Evolutionary conservation across 2,329 filamentous ascomycete genomes (phyloP).

Genomic region (Herpotrichia juniperi): DNA sequence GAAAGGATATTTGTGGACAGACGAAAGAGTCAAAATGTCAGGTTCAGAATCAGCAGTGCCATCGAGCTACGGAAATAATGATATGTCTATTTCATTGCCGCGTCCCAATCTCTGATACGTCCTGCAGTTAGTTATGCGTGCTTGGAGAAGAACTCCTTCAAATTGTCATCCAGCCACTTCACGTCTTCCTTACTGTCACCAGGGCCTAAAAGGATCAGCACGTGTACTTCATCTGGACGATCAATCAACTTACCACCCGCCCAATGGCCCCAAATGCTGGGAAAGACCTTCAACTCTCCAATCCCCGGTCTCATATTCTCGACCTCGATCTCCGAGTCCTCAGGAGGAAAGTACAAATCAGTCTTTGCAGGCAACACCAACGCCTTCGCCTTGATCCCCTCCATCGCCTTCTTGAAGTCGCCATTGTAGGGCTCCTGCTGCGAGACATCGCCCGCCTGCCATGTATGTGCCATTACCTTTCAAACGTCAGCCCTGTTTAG

Average conservation of each 20-base stretch:
- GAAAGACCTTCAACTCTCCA: constrained; percentile 60
- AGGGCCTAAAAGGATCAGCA: constrained; percentile 57
- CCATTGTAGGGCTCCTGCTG: constrained; percentile 71
- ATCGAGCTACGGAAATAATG: constrained; percentile 5
- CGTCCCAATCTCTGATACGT: background rate
- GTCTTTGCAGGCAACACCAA: constrained; percentile 75
- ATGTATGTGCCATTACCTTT: constrained; percentile 83
- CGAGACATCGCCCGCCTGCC: constrained; percentile 76
- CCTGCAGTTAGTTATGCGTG: constrained; percentile 12
- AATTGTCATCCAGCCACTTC: constrained; percentile 71
- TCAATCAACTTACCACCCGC: constrained; percentile 53
- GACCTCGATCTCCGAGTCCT: constrained; percentile 79
- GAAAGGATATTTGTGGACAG: constrained; percentile 35
- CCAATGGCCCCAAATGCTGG: constrained; percentile 69
- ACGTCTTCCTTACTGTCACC: constrained; percentile 74
- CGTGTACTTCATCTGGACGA: background rate
- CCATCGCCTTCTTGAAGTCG: constrained; percentile 66
- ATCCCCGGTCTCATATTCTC: constrained; percentile 64
- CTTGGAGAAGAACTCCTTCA: constrained; percentile 59
- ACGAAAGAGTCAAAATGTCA: constrained; percentile 27
- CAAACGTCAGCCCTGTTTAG: too few species aligned
- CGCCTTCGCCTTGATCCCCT: constrained; percentile 72
- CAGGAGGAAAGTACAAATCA: constrained; percentile 82
- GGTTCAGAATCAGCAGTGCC: constrained; percentile 29
- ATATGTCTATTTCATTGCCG: background rate